Evolutionary conservation across 73 alveolate genomes (phyloP).

Genomic region (Breviolum minutum): DNA sequence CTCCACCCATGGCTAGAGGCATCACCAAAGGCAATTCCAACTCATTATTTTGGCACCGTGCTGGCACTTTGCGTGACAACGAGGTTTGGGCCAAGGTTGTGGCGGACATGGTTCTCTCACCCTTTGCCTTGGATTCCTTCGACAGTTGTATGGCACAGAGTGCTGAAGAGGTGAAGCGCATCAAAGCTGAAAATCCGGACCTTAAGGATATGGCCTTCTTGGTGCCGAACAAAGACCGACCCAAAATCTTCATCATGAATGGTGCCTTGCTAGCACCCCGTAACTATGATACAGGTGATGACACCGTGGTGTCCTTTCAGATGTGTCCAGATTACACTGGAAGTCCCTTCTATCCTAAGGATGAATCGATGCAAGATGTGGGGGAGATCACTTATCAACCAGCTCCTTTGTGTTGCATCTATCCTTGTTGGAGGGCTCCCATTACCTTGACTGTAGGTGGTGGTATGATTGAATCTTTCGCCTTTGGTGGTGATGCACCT

Average conservation of each 20-base stretch:
- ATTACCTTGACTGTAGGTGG: slow-evolving; percentile 33
- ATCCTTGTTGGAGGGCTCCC: background rate
- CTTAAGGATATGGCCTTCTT: background rate
- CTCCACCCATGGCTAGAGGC: slow-evolving; percentile 26
- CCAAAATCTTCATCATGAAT: slow-evolving; percentile 54
- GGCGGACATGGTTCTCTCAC: slow-evolving; percentile 28
- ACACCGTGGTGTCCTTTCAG: slow-evolving; percentile 56
- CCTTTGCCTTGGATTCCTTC: slow-evolving; percentile 11
- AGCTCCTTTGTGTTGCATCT: slow-evolving; percentile 29
- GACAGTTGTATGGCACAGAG: slow-evolving; percentile 12
- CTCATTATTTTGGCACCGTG: background rate
- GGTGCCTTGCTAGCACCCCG: slow-evolving; percentile 35
- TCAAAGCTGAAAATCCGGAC: background rate
- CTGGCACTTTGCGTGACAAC: background rate
- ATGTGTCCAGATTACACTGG: slow-evolving; percentile 60
- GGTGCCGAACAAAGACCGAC: slow-evolving; percentile 12
- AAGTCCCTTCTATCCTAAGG: slow-evolving; percentile 52
- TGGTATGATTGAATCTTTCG: slow-evolving; percentile 53
- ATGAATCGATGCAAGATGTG: background rate
- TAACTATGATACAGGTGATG: background rate
- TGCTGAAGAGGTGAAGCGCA: slow-evolving; percentile 5
- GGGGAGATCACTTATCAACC: background rate
- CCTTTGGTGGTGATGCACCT: slow-evolving; percentile 33
- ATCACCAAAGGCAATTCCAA: background rate
- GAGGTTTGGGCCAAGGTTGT: slow-evolving; percentile 8